phyloP scores from a whole-genome alignment of 1,139 yeast genomes.

The Saccharomyces hybrid region DNA sequence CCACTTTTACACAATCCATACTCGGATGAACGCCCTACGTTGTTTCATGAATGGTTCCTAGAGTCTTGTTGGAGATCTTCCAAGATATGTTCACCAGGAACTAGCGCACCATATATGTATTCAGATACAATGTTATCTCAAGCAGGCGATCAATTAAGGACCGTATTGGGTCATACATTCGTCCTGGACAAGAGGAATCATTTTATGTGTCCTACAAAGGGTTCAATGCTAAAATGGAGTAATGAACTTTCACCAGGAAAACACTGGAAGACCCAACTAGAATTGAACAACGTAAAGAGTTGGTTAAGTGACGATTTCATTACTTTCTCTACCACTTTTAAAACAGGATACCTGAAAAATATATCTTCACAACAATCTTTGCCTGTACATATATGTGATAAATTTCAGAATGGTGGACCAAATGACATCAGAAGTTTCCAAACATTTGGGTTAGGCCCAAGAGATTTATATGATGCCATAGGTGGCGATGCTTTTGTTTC shows the following conservation, averaged over 20 bases:
- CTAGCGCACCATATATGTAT: background rate
- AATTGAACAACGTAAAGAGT: conserved; percentile 40
- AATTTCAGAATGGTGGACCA: conserved; percentile 51
- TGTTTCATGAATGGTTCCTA: conserved; percentile 2
- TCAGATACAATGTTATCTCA: conserved; percentile 33
- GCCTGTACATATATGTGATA: conserved; percentile 36
- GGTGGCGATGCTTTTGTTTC: conserved; percentile 79
- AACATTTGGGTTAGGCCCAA: conserved; percentile 77
- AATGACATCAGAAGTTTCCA: conserved; percentile 32
- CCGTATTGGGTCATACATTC: conserved; percentile 46
- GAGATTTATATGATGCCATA: conserved; percentile 43
- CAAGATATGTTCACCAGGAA: background rate
- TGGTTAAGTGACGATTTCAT: conserved; percentile 25
- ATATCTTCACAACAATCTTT: conserved; percentile 22
- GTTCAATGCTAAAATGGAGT: conserved; percentile 46
- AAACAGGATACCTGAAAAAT: conserved; percentile 47
- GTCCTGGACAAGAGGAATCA: conserved; percentile 54
- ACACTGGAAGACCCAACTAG: conserved; percentile 35
- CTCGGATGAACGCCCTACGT: background rate
- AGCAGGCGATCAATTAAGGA: conserved; percentile 58
- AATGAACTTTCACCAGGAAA: conserved; percentile 41
- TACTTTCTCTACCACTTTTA: conserved; percentile 39
- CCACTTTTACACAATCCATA: background rate
- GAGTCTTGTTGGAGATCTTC: background rate
- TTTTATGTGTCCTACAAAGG: conserved; percentile 49